Evolutionary conservation across 768 basidiomycete genomes (phyloP).

Genomic region (Phanerochaete sordida): DNA sequence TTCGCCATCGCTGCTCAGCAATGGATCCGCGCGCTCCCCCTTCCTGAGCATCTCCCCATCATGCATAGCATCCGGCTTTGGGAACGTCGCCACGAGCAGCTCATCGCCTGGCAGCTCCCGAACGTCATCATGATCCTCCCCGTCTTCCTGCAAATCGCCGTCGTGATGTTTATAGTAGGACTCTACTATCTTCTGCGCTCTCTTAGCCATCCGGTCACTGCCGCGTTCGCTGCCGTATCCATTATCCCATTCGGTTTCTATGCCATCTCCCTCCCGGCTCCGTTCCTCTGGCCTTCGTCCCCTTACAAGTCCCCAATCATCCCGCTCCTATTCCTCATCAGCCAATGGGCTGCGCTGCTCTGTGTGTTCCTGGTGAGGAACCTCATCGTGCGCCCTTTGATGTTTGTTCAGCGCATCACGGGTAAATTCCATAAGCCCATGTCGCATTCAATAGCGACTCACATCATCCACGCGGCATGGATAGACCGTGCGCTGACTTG

Average conservation of each 20-base stretch:
- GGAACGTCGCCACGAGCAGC: neutral
- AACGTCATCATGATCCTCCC: conserved; percentile 8
- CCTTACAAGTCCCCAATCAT: conserved; percentile 7
- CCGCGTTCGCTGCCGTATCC: neutral
- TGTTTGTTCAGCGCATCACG: too few relatives aligned
- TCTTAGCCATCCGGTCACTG: neutral
- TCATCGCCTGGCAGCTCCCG: conserved; percentile 2
- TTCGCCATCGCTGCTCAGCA: conserved; percentile 26
- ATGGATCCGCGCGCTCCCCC: conserved; percentile 19
- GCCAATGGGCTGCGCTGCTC: neutral
- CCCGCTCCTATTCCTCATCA: neutral
- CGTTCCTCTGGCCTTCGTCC: neutral
- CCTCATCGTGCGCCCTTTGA: neutral
- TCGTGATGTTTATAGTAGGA: conserved; percentile 10
- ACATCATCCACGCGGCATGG: too few relatives aligned
- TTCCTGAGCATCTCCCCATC: neutral
- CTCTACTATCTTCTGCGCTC: conserved; percentile 1
- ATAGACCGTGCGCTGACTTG: too few relatives aligned
- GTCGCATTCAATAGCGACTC: too few relatives aligned
- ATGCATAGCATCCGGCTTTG: conserved; percentile 2
- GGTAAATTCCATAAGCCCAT: too few relatives aligned
- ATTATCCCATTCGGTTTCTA: neutral
- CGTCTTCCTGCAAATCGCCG: conserved; percentile 6
- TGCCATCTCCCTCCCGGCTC: neutral
- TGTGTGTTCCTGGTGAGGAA: neutral